phyloP scores from a whole-genome alignment of 352 stramenopile species.

The Phytophthora citricola region DNA sequence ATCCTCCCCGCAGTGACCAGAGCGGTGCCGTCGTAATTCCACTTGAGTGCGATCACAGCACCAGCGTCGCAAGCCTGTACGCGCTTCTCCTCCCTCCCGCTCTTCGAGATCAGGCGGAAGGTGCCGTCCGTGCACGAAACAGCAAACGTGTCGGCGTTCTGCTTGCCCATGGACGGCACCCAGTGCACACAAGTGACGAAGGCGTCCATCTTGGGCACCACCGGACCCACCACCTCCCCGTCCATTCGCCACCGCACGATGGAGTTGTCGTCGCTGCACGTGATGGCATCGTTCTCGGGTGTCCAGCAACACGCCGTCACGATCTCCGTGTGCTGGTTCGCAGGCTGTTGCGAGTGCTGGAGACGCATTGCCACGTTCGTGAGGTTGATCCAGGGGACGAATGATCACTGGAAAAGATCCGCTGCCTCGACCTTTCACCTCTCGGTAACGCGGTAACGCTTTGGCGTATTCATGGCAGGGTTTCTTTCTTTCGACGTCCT shows the following conservation, averaged over 20 bases:
- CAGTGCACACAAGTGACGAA: constrained; percentile 86
- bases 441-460: constrained; percentile 9
- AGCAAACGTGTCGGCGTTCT: constrained; percentile 86
- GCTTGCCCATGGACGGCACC: constrained; percentile 84
- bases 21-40: constrained; percentile 93
- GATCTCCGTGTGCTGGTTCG: constrained; percentile 82
- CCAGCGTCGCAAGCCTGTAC: constrained; percentile 81
- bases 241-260: constrained; percentile 89
- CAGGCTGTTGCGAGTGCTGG: constrained; percentile 76
- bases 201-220: constrained; percentile 66
- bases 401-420: constrained; percentile 35
- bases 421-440: constrained; percentile 26
- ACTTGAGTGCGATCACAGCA: constrained; percentile 91
- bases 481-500: not conserved
- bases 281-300: constrained; percentile 89
- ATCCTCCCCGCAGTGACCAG: constrained; percentile 92
- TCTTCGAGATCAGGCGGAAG: constrained; percentile 91
- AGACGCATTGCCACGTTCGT: constrained; percentile 60
- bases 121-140: constrained; percentile 92
- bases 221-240: constrained; percentile 77
- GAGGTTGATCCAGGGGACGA: constrained; percentile 4
- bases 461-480: constrained; percentile 24
- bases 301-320: constrained; percentile 89
- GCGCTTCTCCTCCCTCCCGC: constrained; percentile 93
- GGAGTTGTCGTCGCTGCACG: constrained; percentile 86